Conservation (phyloP, 106 monocot species). For the Triglochin maritima region DNA sequence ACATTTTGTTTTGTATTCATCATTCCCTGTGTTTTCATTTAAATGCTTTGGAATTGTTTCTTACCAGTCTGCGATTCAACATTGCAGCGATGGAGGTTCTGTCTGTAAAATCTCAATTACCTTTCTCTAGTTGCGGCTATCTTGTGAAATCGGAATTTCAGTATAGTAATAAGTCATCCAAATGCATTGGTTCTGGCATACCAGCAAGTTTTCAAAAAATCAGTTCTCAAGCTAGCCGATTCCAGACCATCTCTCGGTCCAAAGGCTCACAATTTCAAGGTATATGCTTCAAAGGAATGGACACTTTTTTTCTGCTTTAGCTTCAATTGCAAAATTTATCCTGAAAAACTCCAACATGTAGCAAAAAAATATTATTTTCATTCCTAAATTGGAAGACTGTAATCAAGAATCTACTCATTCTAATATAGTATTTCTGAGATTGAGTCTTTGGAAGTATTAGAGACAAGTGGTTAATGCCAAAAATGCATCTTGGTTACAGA, state of each 20-base stretch:
- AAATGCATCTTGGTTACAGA: no score
- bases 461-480: no score
- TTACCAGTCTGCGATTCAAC: no score
- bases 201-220: not conserved
- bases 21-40: no score
- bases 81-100: conserved; percentile 22
- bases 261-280: conserved; percentile 48
- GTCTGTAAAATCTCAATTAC: conserved; percentile 13
- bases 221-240: conserved; percentile 4
- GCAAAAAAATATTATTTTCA: not conserved
- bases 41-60: no score
- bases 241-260: conserved; percentile 8
- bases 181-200: not conserved
- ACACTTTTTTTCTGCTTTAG: not conserved
- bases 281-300: not conserved
- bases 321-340: not conserved
- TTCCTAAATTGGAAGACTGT: not conserved
- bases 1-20: no score
- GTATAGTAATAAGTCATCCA: not conserved
- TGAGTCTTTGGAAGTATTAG: no score
- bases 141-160: not conserved
- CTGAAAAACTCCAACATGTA: no score
- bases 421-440: not conserved
- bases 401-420: not conserved
- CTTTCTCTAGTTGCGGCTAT: conserved; percentile 8